Percentiles rank a stretch among this genome's conserved stretches.
phyloP scores from a whole-genome alignment of 2,329 filamentous ascomycete species.

The Fusarium sp. region DNA sequence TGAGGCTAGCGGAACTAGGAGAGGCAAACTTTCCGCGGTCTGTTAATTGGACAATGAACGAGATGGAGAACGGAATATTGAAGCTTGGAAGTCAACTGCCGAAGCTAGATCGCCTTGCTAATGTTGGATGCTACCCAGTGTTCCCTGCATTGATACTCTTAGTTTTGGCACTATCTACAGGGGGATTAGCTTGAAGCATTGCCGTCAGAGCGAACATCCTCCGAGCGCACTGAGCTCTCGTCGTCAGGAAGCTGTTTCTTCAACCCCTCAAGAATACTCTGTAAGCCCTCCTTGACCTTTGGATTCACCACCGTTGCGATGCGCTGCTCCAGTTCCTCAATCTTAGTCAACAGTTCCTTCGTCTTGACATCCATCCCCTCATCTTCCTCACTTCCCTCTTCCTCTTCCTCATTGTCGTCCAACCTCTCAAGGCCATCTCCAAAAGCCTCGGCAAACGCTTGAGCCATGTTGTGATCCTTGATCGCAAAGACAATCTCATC shows the following conservation, averaged over 20 bases:
- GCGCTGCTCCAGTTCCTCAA: constrained; percentile 32
- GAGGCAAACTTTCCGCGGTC: background rate
- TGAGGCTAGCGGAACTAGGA: background rate
- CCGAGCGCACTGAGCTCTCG: background rate
- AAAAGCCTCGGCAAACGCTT: constrained; percentile 62
- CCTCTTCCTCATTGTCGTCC: background rate
- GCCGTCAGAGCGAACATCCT: background rate
- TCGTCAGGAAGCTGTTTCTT: constrained; percentile 16
- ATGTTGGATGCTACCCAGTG: background rate
- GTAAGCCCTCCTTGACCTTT: constrained; percentile 19
- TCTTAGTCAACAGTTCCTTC: constrained; percentile 25
- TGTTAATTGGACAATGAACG: background rate
- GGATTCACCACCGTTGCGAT: constrained; percentile 22
- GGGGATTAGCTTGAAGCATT: background rate
- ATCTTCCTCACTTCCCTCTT: accelerated
- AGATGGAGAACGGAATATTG: background rate
- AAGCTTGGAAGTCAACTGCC: background rate
- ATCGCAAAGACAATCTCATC: constrained; percentile 69
- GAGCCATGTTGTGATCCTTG: constrained; percentile 61
- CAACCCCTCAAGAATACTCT: constrained; percentile 16
- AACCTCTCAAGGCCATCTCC: constrained; percentile 45
- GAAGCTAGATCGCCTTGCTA: background rate
- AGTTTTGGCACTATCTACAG: background rate
- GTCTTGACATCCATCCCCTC: constrained; percentile 4
- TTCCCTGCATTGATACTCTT: background rate